These are phyloP conservation scores for Ceratopteris richardii DNA, from an alignment of 75 land plant genomes.

Conservation along the genomic window DNA sequence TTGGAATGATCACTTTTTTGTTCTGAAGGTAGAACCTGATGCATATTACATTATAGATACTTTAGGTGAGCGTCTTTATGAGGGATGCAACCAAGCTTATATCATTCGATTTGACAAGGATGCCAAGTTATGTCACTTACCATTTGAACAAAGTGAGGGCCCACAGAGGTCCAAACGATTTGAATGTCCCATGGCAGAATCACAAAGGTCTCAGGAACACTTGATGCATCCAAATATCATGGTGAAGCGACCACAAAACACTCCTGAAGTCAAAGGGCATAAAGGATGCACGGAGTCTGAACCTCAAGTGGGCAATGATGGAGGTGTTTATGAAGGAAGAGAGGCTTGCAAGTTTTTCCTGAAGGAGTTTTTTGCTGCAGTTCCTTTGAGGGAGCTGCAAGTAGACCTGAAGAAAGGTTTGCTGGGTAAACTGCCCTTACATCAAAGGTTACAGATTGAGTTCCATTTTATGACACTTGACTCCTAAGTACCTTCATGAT, in stretches of 20 bases:
- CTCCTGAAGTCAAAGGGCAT: conserved; percentile 29
- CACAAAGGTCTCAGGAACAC: neutral
- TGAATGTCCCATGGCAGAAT: neutral
- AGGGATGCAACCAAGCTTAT: conserved; percentile 87
- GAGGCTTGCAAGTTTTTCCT: conserved; percentile 74
- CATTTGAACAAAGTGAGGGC: conserved; percentile 11
- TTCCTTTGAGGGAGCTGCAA: conserved; percentile 81
- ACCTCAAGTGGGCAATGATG: neutral
- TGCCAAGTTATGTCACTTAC: conserved; percentile 39
- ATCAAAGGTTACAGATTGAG: conserved; percentile 84
- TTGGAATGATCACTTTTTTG: conserved; percentile 97
- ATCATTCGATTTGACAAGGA: conserved; percentile 69
- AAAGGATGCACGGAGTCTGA: neutral
- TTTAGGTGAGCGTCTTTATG: conserved; percentile 86
- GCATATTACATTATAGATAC: conserved; percentile 87
- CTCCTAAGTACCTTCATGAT: neutral
- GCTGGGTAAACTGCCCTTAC: conserved; percentile 44
- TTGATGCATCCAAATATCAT: neutral
- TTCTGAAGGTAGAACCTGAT: conserved; percentile 72
- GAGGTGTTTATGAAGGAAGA: conserved; percentile 11
- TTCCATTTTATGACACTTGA: conserved; percentile 49
- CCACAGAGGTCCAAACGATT: neutral
- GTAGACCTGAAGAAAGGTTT: conserved; percentile 69
- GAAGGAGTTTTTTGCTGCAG: conserved; percentile 75
- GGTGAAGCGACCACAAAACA: conserved; percentile 7